Evolutionary conservation across 2,329 filamentous ascomycete species (phyloP).

Genomic region (Fusarium sororula): DNA sequence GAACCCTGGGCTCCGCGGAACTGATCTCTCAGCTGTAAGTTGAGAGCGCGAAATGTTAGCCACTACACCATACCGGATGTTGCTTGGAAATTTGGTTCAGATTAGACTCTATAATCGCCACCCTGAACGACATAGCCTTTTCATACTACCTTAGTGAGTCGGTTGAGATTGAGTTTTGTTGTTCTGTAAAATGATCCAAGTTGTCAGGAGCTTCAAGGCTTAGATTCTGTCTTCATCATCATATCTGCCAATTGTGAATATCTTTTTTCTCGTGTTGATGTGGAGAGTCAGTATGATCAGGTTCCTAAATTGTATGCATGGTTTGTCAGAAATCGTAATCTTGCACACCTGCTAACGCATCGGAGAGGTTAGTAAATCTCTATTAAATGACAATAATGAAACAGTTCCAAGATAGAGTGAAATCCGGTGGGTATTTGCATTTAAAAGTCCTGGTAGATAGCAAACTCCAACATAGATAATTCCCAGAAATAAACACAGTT

Average conservation of each 20-base stretch:
- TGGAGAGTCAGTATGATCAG: background rate
- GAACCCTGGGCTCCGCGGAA: constrained; percentile 42
- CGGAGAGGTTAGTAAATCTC: background rate
- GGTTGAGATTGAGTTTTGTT: background rate
- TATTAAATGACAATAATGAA: background rate
- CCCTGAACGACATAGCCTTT: fast-evolving
- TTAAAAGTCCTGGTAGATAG: background rate
- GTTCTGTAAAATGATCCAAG: background rate
- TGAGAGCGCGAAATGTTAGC: constrained; percentile 49
- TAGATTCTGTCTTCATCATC: background rate
- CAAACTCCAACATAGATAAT: background rate
- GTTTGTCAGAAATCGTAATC: background rate
- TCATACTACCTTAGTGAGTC: background rate
- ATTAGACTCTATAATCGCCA: background rate
- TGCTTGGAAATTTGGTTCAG: background rate
- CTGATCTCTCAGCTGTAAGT: constrained; percentile 4
- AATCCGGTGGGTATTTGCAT: constrained; percentile 4
- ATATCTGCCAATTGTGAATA: background rate
- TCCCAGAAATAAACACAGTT: background rate
- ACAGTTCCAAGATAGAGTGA: background rate
- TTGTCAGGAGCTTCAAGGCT: background rate
- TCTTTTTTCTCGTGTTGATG: background rate
- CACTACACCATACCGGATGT: constrained; percentile 48
- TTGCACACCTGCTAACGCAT: background rate
- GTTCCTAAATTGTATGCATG: background rate